A percentile compares a stretch with the other conserved stretches of the same genome.
Evolutionary conservation across 768 basidiomycete species (phyloP).

Genomic region (Lactarius psammicola): DNA sequence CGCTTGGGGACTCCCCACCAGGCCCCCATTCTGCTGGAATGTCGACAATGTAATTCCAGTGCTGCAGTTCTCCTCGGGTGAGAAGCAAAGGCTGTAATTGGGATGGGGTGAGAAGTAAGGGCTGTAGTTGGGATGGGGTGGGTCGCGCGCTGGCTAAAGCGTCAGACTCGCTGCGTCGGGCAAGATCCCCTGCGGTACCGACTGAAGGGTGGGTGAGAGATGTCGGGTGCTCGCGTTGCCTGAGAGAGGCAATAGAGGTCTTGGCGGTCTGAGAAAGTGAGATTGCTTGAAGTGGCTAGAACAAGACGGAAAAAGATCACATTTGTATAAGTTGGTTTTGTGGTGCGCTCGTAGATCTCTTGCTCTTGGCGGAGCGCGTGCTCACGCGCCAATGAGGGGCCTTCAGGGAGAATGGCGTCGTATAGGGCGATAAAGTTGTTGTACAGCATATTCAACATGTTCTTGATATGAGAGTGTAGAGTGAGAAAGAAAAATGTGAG

Average conservation of each 20-base stretch:
- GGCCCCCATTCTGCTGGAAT: slow-evolving; percentile 54
- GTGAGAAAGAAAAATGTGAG: slow-evolving; percentile 6
- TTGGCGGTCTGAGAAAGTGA: slow-evolving; percentile 47
- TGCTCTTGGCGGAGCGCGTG: slow-evolving; percentile 82
- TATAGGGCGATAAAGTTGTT: slow-evolving; percentile 74
- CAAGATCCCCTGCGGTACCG: slow-evolving; percentile 68
- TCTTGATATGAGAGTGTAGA: slow-evolving; percentile 38
- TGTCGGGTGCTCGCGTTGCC: slow-evolving; percentile 54
- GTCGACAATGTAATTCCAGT: slow-evolving; percentile 69
- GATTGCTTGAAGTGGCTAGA: slow-evolving; percentile 16
- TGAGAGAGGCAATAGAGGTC: slow-evolving; percentile 49
- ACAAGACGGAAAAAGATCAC: slow-evolving; percentile 40
- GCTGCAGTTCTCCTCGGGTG: slow-evolving; percentile 52
- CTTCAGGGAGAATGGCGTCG: slow-evolving; percentile 47
- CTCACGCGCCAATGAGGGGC: slow-evolving; percentile 66
- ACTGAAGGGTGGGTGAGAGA: slow-evolving; percentile 65
- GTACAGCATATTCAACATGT: slow-evolving; percentile 72
- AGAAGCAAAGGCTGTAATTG: slow-evolving; percentile 61
- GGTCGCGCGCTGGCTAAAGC: slow-evolving; percentile 47
- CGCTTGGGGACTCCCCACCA: slow-evolving; percentile 63
- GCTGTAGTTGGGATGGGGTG: slow-evolving; percentile 51
- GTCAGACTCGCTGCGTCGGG: slow-evolving; percentile 44
- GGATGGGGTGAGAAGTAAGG: slow-evolving; percentile 51
- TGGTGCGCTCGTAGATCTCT: slow-evolving; percentile 71
- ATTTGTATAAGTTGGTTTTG: slow-evolving; percentile 80